Evolutionary conservation across 2,329 filamentous ascomycete genomes (phyloP).

Genomic region (Hirsutella minnesotensis): DNA sequence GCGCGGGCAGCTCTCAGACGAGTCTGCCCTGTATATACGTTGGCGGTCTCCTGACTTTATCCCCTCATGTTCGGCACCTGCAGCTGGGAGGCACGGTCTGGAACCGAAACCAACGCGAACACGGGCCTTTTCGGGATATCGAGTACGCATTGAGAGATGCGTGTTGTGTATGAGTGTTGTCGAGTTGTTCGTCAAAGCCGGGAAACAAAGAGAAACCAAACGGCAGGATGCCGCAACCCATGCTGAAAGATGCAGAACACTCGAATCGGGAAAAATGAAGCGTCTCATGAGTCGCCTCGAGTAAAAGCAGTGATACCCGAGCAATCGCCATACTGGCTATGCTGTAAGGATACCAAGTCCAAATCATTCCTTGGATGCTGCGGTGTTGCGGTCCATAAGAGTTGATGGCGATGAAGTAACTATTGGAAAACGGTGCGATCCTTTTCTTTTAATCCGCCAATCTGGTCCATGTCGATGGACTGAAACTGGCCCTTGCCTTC

Average conservation of each 20-base stretch:
- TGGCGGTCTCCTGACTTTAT: too few relatives aligned
- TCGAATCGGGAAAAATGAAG: neutral
- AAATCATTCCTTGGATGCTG: neutral
- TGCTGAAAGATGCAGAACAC: neutral
- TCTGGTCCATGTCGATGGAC: constrained; percentile 86
- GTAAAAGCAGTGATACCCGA: neutral
- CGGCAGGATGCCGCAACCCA: neutral
- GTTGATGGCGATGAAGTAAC: neutral
- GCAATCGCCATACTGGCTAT: neutral
- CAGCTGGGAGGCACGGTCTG: too few relatives aligned
- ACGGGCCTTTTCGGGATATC: neutral
- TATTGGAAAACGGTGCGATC: constrained; percentile 32
- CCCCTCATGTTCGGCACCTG: too few relatives aligned
- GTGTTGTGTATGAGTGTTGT: neutral
- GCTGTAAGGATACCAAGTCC: neutral
- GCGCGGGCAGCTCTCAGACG: too few relatives aligned
- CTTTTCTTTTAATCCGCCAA: constrained; percentile 92
- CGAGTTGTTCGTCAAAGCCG: neutral
- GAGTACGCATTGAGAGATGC: neutral
- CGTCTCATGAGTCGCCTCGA: neutral
- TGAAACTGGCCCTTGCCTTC: constrained; percentile 72
- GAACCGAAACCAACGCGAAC: too few relatives aligned
- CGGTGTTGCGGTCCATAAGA: neutral
- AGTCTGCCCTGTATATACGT: too few relatives aligned
- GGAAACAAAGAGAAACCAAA: constrained; percentile 1